These are phyloP conservation scores for Lachnellula hyalina DNA, from an alignment of 2,329 filamentous ascomycete species.

Conservation along the genomic window DNA sequence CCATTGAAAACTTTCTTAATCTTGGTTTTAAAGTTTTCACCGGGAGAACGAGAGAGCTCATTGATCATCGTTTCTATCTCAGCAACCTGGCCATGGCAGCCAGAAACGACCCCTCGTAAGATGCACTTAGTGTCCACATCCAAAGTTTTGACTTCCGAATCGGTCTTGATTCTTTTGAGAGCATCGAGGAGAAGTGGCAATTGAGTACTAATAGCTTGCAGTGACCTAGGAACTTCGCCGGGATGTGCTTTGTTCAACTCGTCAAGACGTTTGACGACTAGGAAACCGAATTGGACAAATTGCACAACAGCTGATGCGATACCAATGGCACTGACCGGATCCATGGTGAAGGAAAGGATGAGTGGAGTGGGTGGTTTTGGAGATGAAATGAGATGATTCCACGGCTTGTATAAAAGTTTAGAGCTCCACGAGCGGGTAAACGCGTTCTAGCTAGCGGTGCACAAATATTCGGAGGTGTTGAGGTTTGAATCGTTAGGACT, in stretches of 20 bases:
- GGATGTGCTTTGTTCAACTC: conserved; percentile 8
- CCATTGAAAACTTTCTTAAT: conserved; percentile 17
- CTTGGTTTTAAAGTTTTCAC: conserved; percentile 13
- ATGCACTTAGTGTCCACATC: conserved; percentile 21
- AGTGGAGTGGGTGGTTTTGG: too few species aligned
- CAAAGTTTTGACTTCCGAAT: conserved; percentile 6
- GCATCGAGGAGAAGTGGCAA: conserved; percentile 13
- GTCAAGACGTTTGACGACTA: conserved; percentile 7
- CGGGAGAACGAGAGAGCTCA: conserved; percentile 8
- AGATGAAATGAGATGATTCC: too few species aligned
- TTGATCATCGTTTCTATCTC: conserved; percentile 14
- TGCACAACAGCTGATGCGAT: conserved; percentile 15
- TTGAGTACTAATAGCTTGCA: conserved; percentile 12
- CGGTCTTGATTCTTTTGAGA: conserved; percentile 7
- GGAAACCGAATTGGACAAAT: conserved; percentile 15
- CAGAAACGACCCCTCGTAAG: conserved; percentile 13
- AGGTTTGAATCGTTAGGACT: too few species aligned
- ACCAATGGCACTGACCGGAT: conserved; percentile 15
- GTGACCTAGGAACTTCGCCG: conserved; percentile 9
- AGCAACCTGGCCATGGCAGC: conserved; percentile 7
- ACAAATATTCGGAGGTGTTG: too few species aligned
- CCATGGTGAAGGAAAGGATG: conserved; percentile 4
- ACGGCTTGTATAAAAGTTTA: background rate
- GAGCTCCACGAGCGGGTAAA: too few species aligned
- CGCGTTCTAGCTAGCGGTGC: too few species aligned